Evolutionary conservation across 495 filamentous ascomycete genomes (phyloP), one percentile per base, ranked within the genome.

Genomic region (Neurospora tetraspora): DNA sequence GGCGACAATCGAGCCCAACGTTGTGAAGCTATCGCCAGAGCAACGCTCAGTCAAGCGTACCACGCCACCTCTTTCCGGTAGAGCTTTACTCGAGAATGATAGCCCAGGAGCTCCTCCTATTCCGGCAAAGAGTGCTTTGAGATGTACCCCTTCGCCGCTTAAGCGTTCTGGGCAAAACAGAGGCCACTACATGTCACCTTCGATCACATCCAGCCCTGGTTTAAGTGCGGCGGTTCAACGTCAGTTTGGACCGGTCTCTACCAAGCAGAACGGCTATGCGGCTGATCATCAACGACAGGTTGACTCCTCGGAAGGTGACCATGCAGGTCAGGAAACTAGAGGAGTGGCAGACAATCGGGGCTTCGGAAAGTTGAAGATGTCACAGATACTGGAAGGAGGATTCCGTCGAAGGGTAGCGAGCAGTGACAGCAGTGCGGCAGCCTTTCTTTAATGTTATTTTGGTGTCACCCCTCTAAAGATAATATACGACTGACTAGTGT

Each of bases 131-230:
- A 81, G 79, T 61, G 70, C 72, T 10, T 27, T 81, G 53, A 70
- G 79, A 69, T 36, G 27, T 9, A 59, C 27, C 3, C 78, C 79
- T 31, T 70, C 71, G 36, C 75, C 75, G 12, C 39, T 78, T 38
- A 73, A 75, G 71, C 70, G 74, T n/a, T 43, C 71, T 69, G 37
- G 76, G 38, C 38, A 59, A 2, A 68, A 45, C 27, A 68, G 42
- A 3, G 53, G 70, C 2, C 42, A 65, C n/a, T 70, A 73, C 6
- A 39, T 69, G 36, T 37, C 73, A 7, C 71, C 73, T 4, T 79
- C 79, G 5, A 73, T 79, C 23, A 53, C 72, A n/a, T 81, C 80
- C 71, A 76, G 80, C 75, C 80, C 84, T 43, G 73, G 83, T 71
- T 71, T 83, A 72, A 74, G 80, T 65, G 71, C 81, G 72, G 69